Conservation (phyloP, 176 grass and related monocot genomes). For the Guadua angustifolia region DNA sequence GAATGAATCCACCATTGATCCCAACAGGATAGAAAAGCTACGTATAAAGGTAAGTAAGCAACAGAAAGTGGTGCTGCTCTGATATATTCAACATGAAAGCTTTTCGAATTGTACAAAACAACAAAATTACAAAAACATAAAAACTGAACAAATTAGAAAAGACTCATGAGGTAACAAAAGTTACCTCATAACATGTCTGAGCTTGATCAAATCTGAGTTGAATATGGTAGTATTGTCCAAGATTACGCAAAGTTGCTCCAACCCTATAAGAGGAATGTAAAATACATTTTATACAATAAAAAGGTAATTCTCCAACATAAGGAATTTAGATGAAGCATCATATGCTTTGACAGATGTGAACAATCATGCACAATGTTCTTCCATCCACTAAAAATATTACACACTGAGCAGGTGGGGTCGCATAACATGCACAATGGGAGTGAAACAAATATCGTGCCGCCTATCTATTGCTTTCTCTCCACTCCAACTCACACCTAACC, state of each 20-base stretch:
- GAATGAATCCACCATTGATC: not conserved
- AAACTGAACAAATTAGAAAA: not conserved
- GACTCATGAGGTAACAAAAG: constrained; percentile 3
- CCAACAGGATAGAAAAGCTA: not conserved
- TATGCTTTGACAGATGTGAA: not conserved
- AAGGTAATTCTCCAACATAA: not conserved
- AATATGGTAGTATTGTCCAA: constrained; percentile 75
- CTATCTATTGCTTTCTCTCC: not conserved
- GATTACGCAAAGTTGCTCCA: constrained; percentile 73
- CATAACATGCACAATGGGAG: too few relatives aligned
- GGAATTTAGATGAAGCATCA: constrained; percentile 3
- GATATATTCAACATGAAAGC: constrained; percentile 13
- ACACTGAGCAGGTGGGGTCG: not conserved
- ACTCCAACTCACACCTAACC: not conserved
- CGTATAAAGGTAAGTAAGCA: constrained; percentile 18
- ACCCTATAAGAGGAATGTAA: constrained; percentile 59
- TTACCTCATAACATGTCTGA: constrained; percentile 82
- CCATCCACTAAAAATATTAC: not conserved
- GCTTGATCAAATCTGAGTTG: constrained; percentile 74
- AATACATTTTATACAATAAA: constrained; percentile 14
- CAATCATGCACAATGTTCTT: constrained; percentile 3
- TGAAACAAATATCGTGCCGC: too few relatives aligned
- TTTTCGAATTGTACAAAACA: not conserved
- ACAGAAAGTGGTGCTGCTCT: not conserved
- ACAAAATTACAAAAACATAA: constrained; percentile 2